Percentiles rank a stretch among this genome's conserved stretches.
Conservation (phyloP, 495 filamentous ascomycete genomes). For the Umbilicaria muhlenbergii region DNA sequence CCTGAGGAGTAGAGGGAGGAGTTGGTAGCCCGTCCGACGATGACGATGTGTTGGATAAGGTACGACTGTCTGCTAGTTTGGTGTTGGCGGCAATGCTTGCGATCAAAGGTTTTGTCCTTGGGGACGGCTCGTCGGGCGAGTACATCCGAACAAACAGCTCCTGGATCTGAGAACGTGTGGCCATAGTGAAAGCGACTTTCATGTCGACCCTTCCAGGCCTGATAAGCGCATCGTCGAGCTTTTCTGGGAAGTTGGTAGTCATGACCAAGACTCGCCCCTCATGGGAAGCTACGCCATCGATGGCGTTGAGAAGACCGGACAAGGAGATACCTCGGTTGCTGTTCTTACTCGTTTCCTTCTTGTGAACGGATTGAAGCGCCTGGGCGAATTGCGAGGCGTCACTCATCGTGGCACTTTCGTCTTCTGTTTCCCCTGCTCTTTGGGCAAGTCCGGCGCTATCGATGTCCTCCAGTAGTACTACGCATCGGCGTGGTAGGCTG, state of each 20-base stretch:
- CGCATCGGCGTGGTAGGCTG: slow-evolving; percentile 41
- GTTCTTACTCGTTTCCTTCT: slow-evolving; percentile 4
- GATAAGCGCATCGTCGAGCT: slow-evolving; percentile 59
- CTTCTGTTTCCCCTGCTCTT: slow-evolving; percentile 1
- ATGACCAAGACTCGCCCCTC: slow-evolving; percentile 72
- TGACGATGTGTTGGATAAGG: neutral
- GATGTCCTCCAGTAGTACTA: slow-evolving; percentile 54
- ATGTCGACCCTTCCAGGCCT: slow-evolving; percentile 64
- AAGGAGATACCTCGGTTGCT: slow-evolving; percentile 39
- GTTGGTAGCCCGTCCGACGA: neutral
- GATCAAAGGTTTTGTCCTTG: neutral
- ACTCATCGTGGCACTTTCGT: neutral
- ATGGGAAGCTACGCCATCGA: slow-evolving; percentile 69
- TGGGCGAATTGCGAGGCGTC: slow-evolving; percentile 4
- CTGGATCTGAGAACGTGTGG: slow-evolving; percentile 41
- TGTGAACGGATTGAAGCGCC: slow-evolving; percentile 9
- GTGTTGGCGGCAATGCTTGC: neutral
- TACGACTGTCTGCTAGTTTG: no score
- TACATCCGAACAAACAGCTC: slow-evolving; percentile 66
- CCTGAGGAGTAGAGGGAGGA: neutral
- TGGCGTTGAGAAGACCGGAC: slow-evolving; percentile 66
- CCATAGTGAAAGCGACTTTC: slow-evolving; percentile 52
- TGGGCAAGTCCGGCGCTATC: slow-evolving; percentile 36
- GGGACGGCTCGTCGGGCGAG: slow-evolving; percentile 19
- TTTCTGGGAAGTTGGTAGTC: slow-evolving; percentile 68